Evolutionary conservation across 441 rosid genomes (phyloP).

Genomic region (Euphorbia schlechtendalii): DNA sequence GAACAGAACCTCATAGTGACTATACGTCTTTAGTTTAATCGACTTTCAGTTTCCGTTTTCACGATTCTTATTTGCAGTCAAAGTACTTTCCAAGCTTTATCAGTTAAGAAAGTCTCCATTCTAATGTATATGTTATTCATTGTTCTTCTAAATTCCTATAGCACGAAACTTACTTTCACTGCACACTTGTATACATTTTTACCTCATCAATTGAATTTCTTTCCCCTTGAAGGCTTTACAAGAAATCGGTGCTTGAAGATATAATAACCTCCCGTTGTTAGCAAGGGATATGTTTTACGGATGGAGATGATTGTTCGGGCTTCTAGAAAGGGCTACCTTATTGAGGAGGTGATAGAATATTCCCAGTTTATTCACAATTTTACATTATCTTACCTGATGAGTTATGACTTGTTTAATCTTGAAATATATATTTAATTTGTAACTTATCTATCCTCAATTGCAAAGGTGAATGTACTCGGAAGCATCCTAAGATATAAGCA

Average conservation of each 20-base stretch:
- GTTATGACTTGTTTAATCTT: no score
- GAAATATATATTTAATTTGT: no score
- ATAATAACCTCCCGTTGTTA: constrained; percentile 72
- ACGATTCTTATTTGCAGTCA: constrained; percentile 54
- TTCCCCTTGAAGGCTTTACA: constrained; percentile 53
- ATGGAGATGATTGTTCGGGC: constrained; percentile 99
- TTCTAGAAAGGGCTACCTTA: constrained; percentile 75
- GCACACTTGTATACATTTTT: background rate
- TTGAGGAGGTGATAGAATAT: constrained; percentile 62
- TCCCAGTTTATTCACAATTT: constrained; percentile 7
- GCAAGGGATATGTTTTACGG: constrained; percentile 95
- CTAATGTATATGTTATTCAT: background rate
- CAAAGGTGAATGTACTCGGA: no score
- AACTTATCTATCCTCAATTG: no score
- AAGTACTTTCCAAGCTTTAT: constrained; percentile 89
- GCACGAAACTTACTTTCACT: constrained; percentile 13
- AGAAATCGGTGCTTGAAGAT: constrained; percentile 79
- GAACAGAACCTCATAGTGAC: background rate
- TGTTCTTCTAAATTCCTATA: no score
- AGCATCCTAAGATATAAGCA: no score
- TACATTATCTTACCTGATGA: no score
- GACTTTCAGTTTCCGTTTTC: background rate
- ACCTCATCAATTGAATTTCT: constrained; percentile 56
- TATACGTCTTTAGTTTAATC: background rate
- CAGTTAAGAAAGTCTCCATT: constrained; percentile 45